Evolutionary conservation across 495 filamentous ascomycete genomes (phyloP).

Genomic region (Cenococcum geophilum): DNA sequence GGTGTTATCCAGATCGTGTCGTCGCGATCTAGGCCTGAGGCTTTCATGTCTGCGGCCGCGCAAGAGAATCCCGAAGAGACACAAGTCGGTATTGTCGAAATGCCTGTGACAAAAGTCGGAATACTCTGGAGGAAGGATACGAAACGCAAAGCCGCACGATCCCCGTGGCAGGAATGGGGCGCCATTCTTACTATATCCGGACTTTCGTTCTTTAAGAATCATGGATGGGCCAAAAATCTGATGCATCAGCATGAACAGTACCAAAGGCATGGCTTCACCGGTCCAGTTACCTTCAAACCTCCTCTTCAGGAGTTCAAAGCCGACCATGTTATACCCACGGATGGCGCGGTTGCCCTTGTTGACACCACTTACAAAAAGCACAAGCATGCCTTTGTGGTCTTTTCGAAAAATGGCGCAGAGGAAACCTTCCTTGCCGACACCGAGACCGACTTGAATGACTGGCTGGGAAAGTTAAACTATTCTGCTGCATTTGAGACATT

Average conservation of each 20-base stretch:
- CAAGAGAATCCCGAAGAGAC: slow-evolving; percentile 79
- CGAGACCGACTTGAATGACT: slow-evolving; percentile 91
- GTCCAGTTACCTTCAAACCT: slow-evolving; percentile 79
- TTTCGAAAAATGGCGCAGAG: slow-evolving; percentile 72
- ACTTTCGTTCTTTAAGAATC: slow-evolving; percentile 93
- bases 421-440: slow-evolving; percentile 86
- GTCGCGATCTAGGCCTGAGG: slow-evolving; percentile 82
- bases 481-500: slow-evolving; percentile 88
- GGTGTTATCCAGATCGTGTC: slow-evolving; percentile 92
- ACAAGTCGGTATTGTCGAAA: slow-evolving; percentile 89
- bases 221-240: slow-evolving; percentile 81
- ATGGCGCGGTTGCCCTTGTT: slow-evolving; percentile 81
- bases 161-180: slow-evolving; percentile 98
- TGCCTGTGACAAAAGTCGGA: slow-evolving; percentile 95
- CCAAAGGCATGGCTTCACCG: slow-evolving; percentile 59
- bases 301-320: slow-evolving; percentile 88
- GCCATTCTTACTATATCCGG: slow-evolving; percentile 91
- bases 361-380: slow-evolving; percentile 90
- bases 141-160: slow-evolving; percentile 90
- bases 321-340: slow-evolving; percentile 83
- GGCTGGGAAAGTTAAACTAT: slow-evolving; percentile 94
- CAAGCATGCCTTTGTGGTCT: slow-evolving; percentile 89
- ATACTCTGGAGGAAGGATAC: slow-evolving; percentile 91
- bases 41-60: slow-evolving; percentile 82
- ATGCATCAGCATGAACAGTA: slow-evolving; percentile 81